Evolutionary conservation across 345 rosid species (phyloP), one percentile per base, ranked within the genome.

Genomic region (Nephelium lappaceum): DNA sequence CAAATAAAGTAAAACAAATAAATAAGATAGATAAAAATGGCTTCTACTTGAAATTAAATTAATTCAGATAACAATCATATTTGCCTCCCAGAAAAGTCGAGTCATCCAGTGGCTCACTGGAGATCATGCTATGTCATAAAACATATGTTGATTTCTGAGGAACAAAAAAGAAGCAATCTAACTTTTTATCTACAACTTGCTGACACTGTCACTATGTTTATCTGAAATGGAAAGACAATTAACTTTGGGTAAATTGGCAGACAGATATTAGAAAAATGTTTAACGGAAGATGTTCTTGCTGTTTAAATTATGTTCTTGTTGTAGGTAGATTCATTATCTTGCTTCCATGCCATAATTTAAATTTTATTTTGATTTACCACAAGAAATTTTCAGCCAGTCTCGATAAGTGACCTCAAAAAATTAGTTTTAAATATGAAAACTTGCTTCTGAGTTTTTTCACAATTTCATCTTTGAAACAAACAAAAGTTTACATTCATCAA

Each of bases 1-100:
- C 68, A 75, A 11, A 70, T 47, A 69, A 78, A 70, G 43, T 70
- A 74, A 67, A 71, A 70, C 73, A 55, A 76, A 57, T 36, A n/a
- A 16, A 38, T 14, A 69, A 62, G 12, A 49, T 6, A 45, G 53
- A 66, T 16, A 67, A 11, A 31, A 39, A 61, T n/a, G 64, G 64
- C 24, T 9, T 73, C 39, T 36, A 64, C 49, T 24, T 60, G 11
- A 79, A 66, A 73, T 67, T 55, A 36, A 73, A 67, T 41, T 36
- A 42, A 23, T 11, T 18, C 4, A 79, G 67, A 11, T 73, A 8
- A 24, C 31, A 24, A 73, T 67, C n/a, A 58, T 1, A 55, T 76
- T 23, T 39, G 25, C 61, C 68, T 43, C 36, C 49, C 25, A 19
- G 25, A 5, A 42, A 11, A 14, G 36, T 27, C 19, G 0, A 62